Evolutionary conservation across 352 stramenopile genomes (phyloP), one percentile per base, ranked within the genome.

Genomic region (Phytophthora litchii): DNA sequence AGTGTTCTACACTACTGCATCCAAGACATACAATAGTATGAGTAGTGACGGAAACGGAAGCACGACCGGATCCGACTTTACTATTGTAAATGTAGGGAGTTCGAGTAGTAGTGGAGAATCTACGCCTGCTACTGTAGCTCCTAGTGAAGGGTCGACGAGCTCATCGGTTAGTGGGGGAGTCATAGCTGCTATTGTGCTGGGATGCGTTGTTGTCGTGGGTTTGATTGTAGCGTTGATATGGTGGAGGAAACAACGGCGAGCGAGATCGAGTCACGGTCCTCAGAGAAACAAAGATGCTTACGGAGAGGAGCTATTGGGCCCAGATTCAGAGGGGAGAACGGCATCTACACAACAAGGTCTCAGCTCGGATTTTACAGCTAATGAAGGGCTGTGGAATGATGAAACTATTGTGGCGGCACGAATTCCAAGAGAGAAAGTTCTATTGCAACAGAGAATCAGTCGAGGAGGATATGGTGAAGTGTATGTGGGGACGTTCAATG

Each of bases 381-480:
- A 7, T 19, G 47, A 54, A 35, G 40, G 29, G 6, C 34, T 67
- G n/a, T 72, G 57, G 63, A 66, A 62, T 12, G 62, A 71, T 49
- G 56, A 67, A 36, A 43, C 36, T 11, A 66, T 70, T 40, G 36
- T 70, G 3, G 53, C 54, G n/a, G 64, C 59, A 0, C 64, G 74
- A 1, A 70, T 78, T 20, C 67, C 70, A 6, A 61, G 64, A 21
- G 67, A 80, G 20, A 76, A 78, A 25, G 67, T 83, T 40, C 16
- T 68, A 8, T 16, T 74, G 7, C 52, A 70, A 6, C 12, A 60
- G 11, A 62, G 55, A 3, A 64, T 83, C 45, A 74, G 60, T 53
- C 67, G 64, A 14, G 74, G 74, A 13, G 74, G 64, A 16, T 80
- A 70, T 37, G 70, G 74, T 4, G 64, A 80, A 67, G 74, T 83